phyloP scores from a whole-genome alignment of 192 early-diverging fungal genomes.

The Gonapodya prolifera region DNA sequence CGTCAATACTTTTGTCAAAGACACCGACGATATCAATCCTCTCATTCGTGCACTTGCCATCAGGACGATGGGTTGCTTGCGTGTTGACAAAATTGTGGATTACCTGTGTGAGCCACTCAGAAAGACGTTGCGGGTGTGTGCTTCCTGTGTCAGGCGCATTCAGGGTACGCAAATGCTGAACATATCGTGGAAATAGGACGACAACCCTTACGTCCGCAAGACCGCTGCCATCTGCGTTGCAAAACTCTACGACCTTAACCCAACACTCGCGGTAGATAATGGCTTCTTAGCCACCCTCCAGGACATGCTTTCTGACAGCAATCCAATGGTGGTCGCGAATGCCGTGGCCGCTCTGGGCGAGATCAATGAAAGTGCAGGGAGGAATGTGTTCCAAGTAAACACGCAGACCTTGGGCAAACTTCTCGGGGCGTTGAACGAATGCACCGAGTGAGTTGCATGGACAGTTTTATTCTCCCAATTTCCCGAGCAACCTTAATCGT shows the following conservation, averaged over 20 bases:
- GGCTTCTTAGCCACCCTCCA: conserved; percentile 77
- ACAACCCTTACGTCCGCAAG: conserved; percentile 94
- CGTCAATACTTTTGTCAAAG: conserved; percentile 96
- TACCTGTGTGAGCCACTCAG: conserved; percentile 83
- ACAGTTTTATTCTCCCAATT: background rate
- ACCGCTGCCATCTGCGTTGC: conserved; percentile 93
- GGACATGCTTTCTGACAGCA: conserved; percentile 83
- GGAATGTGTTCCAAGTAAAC: conserved; percentile 69
- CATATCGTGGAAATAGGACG: conserved; percentile 39
- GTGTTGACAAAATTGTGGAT: conserved; percentile 90
- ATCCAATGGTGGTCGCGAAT: conserved; percentile 96
- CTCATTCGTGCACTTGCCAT: conserved; percentile 91
- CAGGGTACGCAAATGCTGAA: background rate
- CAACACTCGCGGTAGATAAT: conserved; percentile 76
- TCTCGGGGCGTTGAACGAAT: conserved; percentile 90
- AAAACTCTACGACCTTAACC: conserved; percentile 87
- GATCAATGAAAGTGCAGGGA: conserved; percentile 64
- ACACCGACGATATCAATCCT: conserved; percentile 88
- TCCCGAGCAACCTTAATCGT: conserved; percentile 4
- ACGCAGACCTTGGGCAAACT: conserved; percentile 58
- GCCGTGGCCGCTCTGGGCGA: conserved; percentile 84
- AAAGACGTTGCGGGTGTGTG: conserved; percentile 58
- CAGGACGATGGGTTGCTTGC: conserved; percentile 95
- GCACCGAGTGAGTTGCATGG: conserved; percentile 57
- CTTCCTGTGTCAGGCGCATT: conserved; percentile 2